phyloP scores from a whole-genome alignment of 2,329 filamentous ascomycete genomes.

The Claviceps pazoutovae region DNA sequence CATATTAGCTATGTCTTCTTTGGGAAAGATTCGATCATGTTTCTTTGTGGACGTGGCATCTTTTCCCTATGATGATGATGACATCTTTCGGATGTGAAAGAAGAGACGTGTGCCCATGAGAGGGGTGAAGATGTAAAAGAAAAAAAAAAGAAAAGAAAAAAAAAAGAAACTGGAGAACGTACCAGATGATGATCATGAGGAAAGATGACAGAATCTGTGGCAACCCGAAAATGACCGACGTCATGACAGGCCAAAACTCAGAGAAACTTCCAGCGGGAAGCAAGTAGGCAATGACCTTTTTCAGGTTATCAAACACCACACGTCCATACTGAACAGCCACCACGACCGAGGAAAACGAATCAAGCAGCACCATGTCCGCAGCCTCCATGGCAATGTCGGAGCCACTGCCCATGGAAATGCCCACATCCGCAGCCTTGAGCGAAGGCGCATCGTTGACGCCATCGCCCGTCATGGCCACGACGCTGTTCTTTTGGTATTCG shows the following conservation, averaged over 20 bases:
- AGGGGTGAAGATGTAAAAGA: background rate
- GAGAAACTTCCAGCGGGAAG: constrained; percentile 60
- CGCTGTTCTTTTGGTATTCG: constrained; percentile 52
- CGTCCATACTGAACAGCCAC: constrained; percentile 60
- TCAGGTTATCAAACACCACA: constrained; percentile 67
- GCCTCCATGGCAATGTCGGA: constrained; percentile 74
- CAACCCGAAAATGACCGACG: constrained; percentile 56
- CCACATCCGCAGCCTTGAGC: constrained; percentile 65
- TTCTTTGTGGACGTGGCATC: background rate
- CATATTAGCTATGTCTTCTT: background rate
- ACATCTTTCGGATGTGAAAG: too few relatives aligned
- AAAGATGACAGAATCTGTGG: constrained; percentile 62
- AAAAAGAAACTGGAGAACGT: constrained; percentile 3
- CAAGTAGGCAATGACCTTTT: constrained; percentile 58
- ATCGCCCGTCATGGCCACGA: constrained; percentile 75
- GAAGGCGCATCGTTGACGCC: constrained; percentile 80
- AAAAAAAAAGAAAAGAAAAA: background rate
- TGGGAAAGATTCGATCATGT: background rate
- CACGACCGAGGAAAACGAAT: constrained; percentile 58
- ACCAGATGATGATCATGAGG: constrained; percentile 56
- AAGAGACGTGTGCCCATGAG: too few relatives aligned
- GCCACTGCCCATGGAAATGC: constrained; percentile 68
- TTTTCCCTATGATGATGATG: too few relatives aligned
- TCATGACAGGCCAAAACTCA: constrained; percentile 65
- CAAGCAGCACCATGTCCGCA: constrained; percentile 68